Conservation (phyloP, 169 alveolate genomes). For the Theileria annulata region DNA sequence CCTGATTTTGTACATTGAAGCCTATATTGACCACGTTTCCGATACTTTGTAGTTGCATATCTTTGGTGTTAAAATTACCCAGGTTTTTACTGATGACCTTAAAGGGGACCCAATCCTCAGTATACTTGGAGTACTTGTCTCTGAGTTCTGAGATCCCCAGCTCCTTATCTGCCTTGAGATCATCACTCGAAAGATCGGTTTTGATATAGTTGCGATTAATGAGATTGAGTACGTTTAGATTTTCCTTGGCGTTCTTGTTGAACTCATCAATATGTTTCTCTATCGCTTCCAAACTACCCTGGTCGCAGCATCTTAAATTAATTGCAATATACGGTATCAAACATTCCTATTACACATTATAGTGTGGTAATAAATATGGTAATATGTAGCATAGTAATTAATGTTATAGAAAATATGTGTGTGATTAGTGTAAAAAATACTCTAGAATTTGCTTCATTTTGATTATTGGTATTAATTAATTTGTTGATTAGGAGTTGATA, state of each 20-base stretch:
- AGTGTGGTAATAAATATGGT: background rate
- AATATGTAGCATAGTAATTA: background rate
- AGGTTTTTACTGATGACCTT: constrained; percentile 76
- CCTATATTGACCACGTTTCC: constrained; percentile 47
- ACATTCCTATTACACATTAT: constrained; percentile 4
- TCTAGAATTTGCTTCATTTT: background rate
- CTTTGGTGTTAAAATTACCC: constrained; percentile 84
- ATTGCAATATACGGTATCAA: constrained; percentile 64
- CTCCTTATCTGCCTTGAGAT: constrained; percentile 36
- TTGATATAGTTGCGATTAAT: constrained; percentile 17
- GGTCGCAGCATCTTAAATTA: constrained; percentile 84
- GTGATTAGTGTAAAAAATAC: background rate
- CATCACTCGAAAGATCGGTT: constrained; percentile 10
- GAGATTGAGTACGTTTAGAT: constrained; percentile 46
- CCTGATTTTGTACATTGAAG: constrained; percentile 31
- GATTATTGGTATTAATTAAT: background rate
- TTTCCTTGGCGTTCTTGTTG: constrained; percentile 34
- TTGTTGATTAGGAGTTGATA: constrained; percentile 10
- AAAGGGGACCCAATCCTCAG: constrained; percentile 70
- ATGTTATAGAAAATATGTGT: background rate
- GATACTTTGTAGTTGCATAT: constrained; percentile 70
- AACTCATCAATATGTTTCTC: constrained; percentile 73
- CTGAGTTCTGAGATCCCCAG: constrained; percentile 38
- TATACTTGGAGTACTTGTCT: background rate
- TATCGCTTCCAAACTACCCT: constrained; percentile 87